A percentile compares a stretch with the other conserved stretches of the same genome.
Conservation (phyloP, 1,139 yeast genomes). For the Pichia cactophila region DNA sequence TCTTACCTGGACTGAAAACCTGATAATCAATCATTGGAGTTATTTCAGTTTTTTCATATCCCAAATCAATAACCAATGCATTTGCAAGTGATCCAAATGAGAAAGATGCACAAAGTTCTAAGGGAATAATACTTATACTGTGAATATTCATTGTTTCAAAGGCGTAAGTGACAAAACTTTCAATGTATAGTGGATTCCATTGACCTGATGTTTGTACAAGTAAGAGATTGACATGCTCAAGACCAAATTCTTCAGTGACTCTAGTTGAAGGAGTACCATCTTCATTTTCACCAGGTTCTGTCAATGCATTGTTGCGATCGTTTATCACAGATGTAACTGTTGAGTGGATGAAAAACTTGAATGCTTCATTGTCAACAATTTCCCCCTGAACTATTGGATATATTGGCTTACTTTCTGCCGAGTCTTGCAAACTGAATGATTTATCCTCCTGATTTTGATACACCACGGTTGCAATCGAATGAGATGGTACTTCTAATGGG, state of each 20-base stretch:
- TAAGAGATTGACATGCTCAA: slow-evolving; percentile 47
- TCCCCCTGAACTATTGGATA: slow-evolving; percentile 62
- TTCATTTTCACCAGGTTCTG: slow-evolving; percentile 34
- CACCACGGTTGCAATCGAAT: slow-evolving; percentile 68
- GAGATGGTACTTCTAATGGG: slow-evolving; percentile 67
- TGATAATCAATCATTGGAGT: slow-evolving; percentile 72
- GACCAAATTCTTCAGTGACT: slow-evolving; percentile 15
- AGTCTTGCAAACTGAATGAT: slow-evolving; percentile 1
- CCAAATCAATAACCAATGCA: slow-evolving; percentile 75
- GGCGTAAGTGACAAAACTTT: slow-evolving; percentile 62
- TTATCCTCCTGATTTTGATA: slow-evolving; percentile 42
- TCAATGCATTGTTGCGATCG: slow-evolving; percentile 28
- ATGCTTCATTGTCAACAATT: slow-evolving; percentile 62
- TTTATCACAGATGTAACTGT: slow-evolving; percentile 51
- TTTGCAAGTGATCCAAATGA: slow-evolving; percentile 48
- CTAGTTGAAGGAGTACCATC: not conserved
- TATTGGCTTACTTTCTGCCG: slow-evolving; percentile 31
- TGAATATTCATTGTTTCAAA: slow-evolving; percentile 70
- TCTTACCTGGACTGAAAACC: slow-evolving; percentile 33
- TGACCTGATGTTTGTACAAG: slow-evolving; percentile 51
- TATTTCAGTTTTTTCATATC: slow-evolving; percentile 66
- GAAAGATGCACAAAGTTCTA: slow-evolving; percentile 63
- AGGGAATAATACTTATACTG: slow-evolving; percentile 65
- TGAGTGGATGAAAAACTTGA: slow-evolving; percentile 58
- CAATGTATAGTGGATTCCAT: slow-evolving; percentile 67